Base-by-base conservation (phyloP, 192 early-diverging fungal species). In the Umbelopsis ramanniana region DNA sequence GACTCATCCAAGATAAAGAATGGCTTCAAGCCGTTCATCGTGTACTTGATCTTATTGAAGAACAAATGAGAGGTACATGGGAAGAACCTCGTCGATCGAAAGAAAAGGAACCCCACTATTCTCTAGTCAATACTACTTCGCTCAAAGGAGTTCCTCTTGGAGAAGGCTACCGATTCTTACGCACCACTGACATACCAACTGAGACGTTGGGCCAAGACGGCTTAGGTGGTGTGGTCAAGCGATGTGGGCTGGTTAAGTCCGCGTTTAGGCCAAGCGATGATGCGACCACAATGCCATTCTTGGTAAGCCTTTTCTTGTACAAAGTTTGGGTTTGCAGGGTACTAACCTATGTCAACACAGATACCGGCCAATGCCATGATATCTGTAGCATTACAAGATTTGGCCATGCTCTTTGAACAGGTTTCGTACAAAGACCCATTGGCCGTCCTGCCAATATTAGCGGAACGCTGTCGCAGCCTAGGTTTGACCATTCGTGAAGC, bases 251-350 rank as follows among this genome's bases (percentile, higher is more conserved):
- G 46, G 78, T 88, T 0, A 77, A 80, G 48, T 85, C 85, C 45
- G 73, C 85, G 21, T 87, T 89, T 72, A 71, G 86, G 53, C 88
- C 89, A 1, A 84, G 81, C 45, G 89, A 91, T 72, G 88, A 90
- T 74, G 71, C 87, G 9, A 80, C 78, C 17, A 81, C 78, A 6
- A 78, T 89, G 40, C 87, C 89, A 29, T 91, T 88, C 71, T 46
- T 81, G 38, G 77, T 72, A 74, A 71, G 46, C 15, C 66, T 60
- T 6, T 74, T 85, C 68, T 57, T 85, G n/a, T 40, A 70, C 12
- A 47, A 72, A 10, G 17, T 47, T 43, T 3, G 29, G 21, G 74
- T n/a, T 91, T 85, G 88, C 22, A 68, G 15, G 67, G 70, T 15
- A 0, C 71, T 87, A 21, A 73, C 5, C 26, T 17, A 35, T 26